These are phyloP conservation scores for Phoma sp. DNA, from an alignment of 2,329 filamentous ascomycete genomes.

Conservation along the genomic window DNA sequence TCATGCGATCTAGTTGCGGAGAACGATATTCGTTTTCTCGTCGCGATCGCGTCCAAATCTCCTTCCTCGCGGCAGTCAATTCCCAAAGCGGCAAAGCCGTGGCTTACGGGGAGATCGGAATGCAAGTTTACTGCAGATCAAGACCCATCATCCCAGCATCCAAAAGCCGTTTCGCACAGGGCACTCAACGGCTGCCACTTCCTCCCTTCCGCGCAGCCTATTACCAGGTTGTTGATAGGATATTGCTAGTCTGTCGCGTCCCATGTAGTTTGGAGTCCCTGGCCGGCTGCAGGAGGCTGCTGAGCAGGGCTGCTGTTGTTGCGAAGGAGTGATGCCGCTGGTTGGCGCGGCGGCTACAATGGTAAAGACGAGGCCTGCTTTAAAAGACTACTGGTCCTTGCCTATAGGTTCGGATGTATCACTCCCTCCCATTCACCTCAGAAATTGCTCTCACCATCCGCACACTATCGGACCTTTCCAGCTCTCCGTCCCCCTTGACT, in stretches of 20 bases:
- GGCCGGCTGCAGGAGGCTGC: conserved; percentile 1
- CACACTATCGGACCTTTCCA: conserved; percentile 12
- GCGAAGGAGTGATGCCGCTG: conserved; percentile 3
- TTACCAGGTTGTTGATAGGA: conserved; percentile 7
- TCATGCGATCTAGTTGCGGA: conserved; percentile 8
- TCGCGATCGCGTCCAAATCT: conserved; percentile 10
- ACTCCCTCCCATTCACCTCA: conserved; percentile 12
- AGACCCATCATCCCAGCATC: conserved; percentile 6
- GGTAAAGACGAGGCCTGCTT: conserved; percentile 15
- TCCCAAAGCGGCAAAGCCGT: conserved; percentile 8
- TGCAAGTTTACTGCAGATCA: conserved; percentile 12
- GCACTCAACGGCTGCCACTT: conserved; percentile 13
- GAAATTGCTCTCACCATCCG: conserved; percentile 7
- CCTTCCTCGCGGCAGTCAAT: background rate
- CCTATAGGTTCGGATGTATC: conserved; percentile 26
- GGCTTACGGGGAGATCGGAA: conserved; percentile 9
- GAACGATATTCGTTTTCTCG: conserved; percentile 13
- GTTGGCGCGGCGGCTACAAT: conserved; percentile 12
- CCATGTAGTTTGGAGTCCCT: background rate
- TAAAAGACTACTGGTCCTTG: conserved; percentile 23
- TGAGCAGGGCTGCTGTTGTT: conserved; percentile 7
- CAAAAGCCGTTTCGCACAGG: conserved; percentile 3
- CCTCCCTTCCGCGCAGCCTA: conserved; percentile 7
- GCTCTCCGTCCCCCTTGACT: conserved; percentile 4
- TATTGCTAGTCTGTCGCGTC: background rate